Evolutionary conservation across 2,329 filamentous ascomycete species (phyloP), one percentile per base, ranked within the genome.

Genomic region (Epicoccum sorghinum): DNA sequence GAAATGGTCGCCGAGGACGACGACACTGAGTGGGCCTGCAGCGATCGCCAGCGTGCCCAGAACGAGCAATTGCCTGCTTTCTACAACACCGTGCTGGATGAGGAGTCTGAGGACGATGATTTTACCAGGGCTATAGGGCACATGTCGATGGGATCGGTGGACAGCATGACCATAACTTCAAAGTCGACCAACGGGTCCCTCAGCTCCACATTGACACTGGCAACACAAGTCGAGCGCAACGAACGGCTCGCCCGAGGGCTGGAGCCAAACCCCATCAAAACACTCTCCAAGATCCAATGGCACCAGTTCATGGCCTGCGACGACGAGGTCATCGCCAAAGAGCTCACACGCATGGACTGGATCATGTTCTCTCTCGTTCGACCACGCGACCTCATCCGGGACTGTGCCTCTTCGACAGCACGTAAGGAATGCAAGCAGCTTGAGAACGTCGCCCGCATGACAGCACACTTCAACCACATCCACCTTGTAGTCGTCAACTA

Each of bases 321-420:
- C 1, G 89, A 96, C 47, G 90, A 96, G 57, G 86, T 91, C 43
- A 88, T 98, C 62, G 93, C 93, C 13, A 88, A 89, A 55, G 95
- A 99, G 74, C 83, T 99, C 67, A 98, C 95, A 4, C 84, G 93
- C 57, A 96, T 99, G 50, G 95, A 99, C 76, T 98, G 93, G 93
- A 87, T 96, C 73, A 95, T 98, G 89, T 98, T 97, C 74, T 96
- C 90, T 47, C 93, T 92, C 1, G 96, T 98, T 58, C 87, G 91
- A 24, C 90, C 96, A 50, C 90, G 95, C 54, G 95, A 99, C 75
- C 86, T 98, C 43, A 89, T 98, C 37, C 89, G 95, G 4, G 90
- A 97, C 70, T 93, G 97, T 60, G 95, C 88, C 67, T 79, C 97
- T 41, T 86, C 88, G 0, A 69, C 82, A 38, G 83, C 89, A 55